Base-by-base conservation (phyloP, 345 rosid species). In the Populus simonii region DNA sequence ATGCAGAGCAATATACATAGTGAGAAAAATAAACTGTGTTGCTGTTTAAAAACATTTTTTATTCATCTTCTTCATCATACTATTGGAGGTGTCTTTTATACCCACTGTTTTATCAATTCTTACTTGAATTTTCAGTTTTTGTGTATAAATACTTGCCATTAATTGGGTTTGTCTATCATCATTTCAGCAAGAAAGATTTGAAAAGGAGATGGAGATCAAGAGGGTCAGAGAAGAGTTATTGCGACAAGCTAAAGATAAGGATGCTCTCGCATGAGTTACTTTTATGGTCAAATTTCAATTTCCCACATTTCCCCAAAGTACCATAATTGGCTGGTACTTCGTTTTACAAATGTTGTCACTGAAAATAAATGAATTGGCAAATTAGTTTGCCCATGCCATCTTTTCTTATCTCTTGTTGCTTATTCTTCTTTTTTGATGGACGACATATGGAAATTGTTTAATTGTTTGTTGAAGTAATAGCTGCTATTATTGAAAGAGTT, bases 161-260 rank as follows among this genome's bases (percentile, higher is more conserved):
- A 12, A 55, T 20, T 55, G 33, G 67, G 33, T 4, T 67, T 25
- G 25, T 23, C 18, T 74, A 15, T 33, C 49, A 27, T 76, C 20
- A 71, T 75, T 78, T 66, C 84, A 88, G 94, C 84, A 78, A 78
- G 91, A 89, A 79, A 84, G 89, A 82, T 18, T 88, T 87, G 94
- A 88, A 86, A 86, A 74, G 76, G 90, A 86, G 83, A 92, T 85
- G 35, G 89, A 87, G 84, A 82, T 89, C 61, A 89, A 77, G 83
- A 84, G 87, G 47, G 87, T 88, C 63, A 85, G 91, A 79, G 89
- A 85, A 76, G 88, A 91, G 86, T 68, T 89, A 80, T 77, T 84
- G 57, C 85, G 71, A 72, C 82, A 86, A 47, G 88, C 88, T 73
- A 88, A 82, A 76, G 70, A 87, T 41, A 87, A 76, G 68, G 89